Conservation (phyloP, 768 basidiomycete species). For the Steccherinum ochraceum region DNA sequence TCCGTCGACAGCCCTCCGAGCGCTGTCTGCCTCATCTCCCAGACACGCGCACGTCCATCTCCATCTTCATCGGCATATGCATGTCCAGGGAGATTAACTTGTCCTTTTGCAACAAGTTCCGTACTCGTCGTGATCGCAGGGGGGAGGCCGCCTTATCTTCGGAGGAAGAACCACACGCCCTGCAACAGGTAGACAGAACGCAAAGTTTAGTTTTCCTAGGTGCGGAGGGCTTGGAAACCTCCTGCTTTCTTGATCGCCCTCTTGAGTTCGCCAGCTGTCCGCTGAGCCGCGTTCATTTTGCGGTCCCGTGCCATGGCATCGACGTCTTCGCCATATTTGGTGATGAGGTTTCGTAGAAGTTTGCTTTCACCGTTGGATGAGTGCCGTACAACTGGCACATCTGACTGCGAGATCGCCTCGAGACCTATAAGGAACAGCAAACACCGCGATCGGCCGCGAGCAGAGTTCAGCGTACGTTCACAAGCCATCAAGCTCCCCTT, state of each 20-base stretch:
- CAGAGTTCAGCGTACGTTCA: slow-evolving; percentile 3
- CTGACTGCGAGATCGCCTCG: slow-evolving; percentile 48
- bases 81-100: too few relatives aligned
- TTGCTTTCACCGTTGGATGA: slow-evolving; percentile 62
- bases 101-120: too few relatives aligned
- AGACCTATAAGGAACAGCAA: slow-evolving; percentile 53
- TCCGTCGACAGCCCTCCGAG: background rate
- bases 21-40: background rate
- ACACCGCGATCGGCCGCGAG: slow-evolving; percentile 8
- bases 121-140: background rate
- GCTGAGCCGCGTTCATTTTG: slow-evolving; percentile 76
- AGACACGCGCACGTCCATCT: background rate
- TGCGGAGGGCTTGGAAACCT: slow-evolving; percentile 32
- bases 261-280: slow-evolving; percentile 72
- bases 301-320: slow-evolving; percentile 75
- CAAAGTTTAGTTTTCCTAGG: too few relatives aligned
- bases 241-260: slow-evolving; percentile 57
- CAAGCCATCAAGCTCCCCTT: background rate
- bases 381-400: slow-evolving; percentile 34
- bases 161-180: too few relatives aligned
- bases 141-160: too few relatives aligned
- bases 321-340: slow-evolving; percentile 65
- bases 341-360: slow-evolving; percentile 61
- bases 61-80: too few relatives aligned
- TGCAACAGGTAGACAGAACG: too few relatives aligned